Conservation (phyloP, 306 rosid genomes). For the Rubus idaeus region DNA sequence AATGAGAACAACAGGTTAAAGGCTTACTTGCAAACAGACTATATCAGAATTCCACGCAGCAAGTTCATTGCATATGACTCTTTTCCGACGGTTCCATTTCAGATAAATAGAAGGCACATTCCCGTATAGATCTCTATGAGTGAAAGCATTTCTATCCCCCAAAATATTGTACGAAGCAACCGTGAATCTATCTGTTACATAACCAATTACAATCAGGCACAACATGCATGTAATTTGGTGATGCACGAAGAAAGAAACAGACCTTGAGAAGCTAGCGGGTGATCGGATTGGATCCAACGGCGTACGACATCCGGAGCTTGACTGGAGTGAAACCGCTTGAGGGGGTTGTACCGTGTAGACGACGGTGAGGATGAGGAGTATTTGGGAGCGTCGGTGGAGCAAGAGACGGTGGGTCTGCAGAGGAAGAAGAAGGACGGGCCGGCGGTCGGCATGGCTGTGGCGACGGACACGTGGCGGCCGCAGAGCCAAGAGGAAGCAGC, state of each 20-base stretch:
- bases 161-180: constrained; percentile 79
- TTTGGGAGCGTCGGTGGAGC: constrained; percentile 30
- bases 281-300: constrained; percentile 64
- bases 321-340: constrained; percentile 24
- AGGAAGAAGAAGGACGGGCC: constrained; percentile 15
- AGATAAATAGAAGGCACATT: constrained; percentile 64
- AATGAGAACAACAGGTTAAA: neutral
- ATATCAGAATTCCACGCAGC: constrained; percentile 63
- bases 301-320: constrained; percentile 43
- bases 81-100: constrained; percentile 62
- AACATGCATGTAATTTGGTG: neutral
- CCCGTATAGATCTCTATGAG: constrained; percentile 59
- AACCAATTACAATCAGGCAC: neutral
- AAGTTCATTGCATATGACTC: constrained; percentile 63
- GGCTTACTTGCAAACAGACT: constrained; percentile 72
- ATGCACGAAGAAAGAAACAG: neutral
- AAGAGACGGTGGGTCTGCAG: constrained; percentile 28
- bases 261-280: constrained; percentile 53
- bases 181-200: constrained; percentile 54
- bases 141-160: constrained; percentile 62
- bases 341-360: constrained; percentile 41
- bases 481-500: constrained; percentile 37
- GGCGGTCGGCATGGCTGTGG: constrained; percentile 18
- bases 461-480: constrained; percentile 16
- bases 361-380: constrained; percentile 20